Percentiles rank a stretch among this genome's conserved stretches.
Evolutionary conservation across 164 flowering plant species (phyloP).

Genomic region (Chloranthus sessilifolius): DNA sequence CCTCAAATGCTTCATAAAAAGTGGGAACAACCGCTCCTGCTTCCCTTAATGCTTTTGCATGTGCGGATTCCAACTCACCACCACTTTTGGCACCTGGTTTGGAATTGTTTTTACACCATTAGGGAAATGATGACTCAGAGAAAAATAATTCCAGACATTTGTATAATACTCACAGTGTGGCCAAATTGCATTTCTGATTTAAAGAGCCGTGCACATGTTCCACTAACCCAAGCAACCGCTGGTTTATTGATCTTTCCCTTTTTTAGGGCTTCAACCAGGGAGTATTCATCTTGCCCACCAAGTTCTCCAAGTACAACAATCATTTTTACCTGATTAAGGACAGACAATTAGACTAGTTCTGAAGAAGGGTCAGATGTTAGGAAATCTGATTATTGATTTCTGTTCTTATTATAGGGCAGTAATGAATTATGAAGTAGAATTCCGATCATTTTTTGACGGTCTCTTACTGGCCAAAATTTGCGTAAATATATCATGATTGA

Average conservation of each 20-base stretch:
- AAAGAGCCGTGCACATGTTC: conserved; percentile 96
- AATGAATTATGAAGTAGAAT: no score
- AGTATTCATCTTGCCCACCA: conserved; percentile 98
- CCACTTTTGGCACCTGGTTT: conserved; percentile 94
- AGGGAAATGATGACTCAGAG: not conserved
- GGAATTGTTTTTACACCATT: not conserved
- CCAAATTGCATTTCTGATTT: conserved; percentile 99
- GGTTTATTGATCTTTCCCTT: conserved; percentile 90
- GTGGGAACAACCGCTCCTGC: conserved; percentile 98
- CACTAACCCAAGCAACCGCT: conserved; percentile 99
- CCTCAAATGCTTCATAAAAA: conserved; percentile 88
- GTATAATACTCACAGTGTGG: conserved; percentile 73
- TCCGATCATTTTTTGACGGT: no score
- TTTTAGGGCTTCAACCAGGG: conserved; percentile 94
- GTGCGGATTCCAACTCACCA: conserved; percentile 98
- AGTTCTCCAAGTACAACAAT: conserved; percentile 98
- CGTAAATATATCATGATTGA: no score
- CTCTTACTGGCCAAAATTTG: no score
- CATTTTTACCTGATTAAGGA: conserved; percentile 96
- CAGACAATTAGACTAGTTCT: no score
- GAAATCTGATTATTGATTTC: no score
- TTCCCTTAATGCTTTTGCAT: conserved; percentile 90
- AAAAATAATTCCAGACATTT: not conserved
- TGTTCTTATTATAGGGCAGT: no score
- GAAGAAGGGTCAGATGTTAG: no score